Conservation (phyloP, 495 filamentous ascomycete genomes). For the Penicillium pancosmium region DNA sequence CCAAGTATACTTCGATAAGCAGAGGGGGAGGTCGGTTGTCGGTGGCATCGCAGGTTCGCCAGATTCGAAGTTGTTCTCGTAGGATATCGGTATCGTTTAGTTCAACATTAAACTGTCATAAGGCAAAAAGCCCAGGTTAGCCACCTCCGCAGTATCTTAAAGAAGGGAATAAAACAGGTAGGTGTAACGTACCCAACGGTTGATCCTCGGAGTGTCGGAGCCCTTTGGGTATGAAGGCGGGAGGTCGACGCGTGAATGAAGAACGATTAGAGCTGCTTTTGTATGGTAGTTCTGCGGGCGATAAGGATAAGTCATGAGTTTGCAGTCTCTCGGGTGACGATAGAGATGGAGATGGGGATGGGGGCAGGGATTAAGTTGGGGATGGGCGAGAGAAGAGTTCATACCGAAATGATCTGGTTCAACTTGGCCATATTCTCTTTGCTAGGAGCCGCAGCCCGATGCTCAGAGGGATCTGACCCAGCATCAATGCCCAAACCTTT, state of each 20-base stretch:
- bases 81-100: slow-evolving; percentile 89
- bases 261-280: slow-evolving; percentile 84
- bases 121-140: not conserved
- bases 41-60: slow-evolving; percentile 75
- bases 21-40: slow-evolving; percentile 81
- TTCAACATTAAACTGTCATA: slow-evolving; percentile 83
- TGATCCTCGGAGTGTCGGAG: slow-evolving; percentile 65
- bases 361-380: not conserved
- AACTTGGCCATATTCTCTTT: slow-evolving; percentile 72
- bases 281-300: slow-evolving; percentile 77
- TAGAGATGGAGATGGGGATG: slow-evolving; percentile 8
- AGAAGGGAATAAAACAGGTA: slow-evolving; percentile 1
- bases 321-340: not conserved
- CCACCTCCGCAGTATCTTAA: not conserved
- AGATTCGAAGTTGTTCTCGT: slow-evolving; percentile 74
- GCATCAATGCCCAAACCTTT: slow-evolving; percentile 46
- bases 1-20: slow-evolving; percentile 87
- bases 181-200: slow-evolving; percentile 85
- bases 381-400: slow-evolving; percentile 20
- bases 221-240: slow-evolving; percentile 62
- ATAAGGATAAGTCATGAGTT: slow-evolving; percentile 4
- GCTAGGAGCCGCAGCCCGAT: slow-evolving; percentile 37
- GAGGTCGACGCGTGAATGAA: slow-evolving; percentile 74
- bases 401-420: slow-evolving; percentile 88
- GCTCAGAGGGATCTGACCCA: slow-evolving; percentile 45